Percentiles rank a stretch among this genome's conserved stretches.
These are phyloP conservation scores for Podila minutissima DNA, from an alignment of 192 early-diverging fungal genomes.

Conservation along the genomic window DNA sequence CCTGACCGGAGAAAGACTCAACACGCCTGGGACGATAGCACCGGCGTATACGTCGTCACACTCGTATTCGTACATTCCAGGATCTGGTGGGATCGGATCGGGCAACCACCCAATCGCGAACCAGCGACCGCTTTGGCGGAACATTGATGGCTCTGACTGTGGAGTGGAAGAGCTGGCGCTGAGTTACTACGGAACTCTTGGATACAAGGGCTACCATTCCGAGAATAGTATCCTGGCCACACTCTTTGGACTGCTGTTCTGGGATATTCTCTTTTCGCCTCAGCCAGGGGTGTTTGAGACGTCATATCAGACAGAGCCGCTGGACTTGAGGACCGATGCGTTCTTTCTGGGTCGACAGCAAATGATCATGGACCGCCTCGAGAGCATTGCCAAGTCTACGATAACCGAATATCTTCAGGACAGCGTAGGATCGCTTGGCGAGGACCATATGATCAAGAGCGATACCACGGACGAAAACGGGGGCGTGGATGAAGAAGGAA, in stretches of 20 bases:
- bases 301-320: conserved; percentile 70
- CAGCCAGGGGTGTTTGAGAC: conserved; percentile 77
- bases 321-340: conserved; percentile 72
- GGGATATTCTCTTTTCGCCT: conserved; percentile 73
- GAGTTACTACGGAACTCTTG: conserved; percentile 68
- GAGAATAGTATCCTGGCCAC: conserved; percentile 71
- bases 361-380: conserved; percentile 28
- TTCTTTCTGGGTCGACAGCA: conserved; percentile 57
- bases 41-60: conserved; percentile 29
- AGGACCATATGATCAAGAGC: not conserved
- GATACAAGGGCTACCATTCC: conserved; percentile 70
- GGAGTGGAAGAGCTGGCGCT: conserved; percentile 72
- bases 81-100: conserved; percentile 9
- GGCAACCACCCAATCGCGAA: conserved; percentile 11
- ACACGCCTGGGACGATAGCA: conserved; percentile 51
- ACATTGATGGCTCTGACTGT: conserved; percentile 66
- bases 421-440: not conserved
- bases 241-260: conserved; percentile 73
- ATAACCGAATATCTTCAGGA: not conserved
- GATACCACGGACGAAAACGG: not conserved
- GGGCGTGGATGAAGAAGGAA: not conserved
- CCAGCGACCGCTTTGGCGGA: conserved; percentile 53
- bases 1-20: conserved; percentile 53
- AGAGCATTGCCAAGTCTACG: conserved; percentile 44
- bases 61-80: conserved; percentile 31